Conservation (phyloP, 352 stramenopile genomes). For the Elongisporangium undulatum region DNA sequence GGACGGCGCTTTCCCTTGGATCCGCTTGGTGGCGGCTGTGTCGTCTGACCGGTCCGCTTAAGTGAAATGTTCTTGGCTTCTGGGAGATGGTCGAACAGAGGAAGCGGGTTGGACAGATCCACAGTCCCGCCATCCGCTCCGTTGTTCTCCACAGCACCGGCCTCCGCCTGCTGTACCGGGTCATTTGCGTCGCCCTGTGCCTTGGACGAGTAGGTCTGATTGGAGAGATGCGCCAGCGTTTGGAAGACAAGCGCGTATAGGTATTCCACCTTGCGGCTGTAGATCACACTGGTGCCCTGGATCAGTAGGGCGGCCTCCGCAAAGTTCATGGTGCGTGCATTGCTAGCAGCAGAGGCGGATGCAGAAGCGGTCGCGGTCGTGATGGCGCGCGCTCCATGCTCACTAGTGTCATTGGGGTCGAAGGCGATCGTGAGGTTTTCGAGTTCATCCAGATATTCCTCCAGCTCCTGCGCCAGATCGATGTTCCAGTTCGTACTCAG, state of each 20-base stretch:
- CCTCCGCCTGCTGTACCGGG: constrained; percentile 21
- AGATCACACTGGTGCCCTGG: constrained; percentile 91
- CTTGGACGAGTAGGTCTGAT: constrained; percentile 35
- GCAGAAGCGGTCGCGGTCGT: constrained; percentile 1
- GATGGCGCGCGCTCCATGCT: constrained; percentile 19
- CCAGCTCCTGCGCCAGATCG: constrained; percentile 83
- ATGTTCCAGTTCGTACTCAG: constrained; percentile 92
- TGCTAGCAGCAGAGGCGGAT: constrained; percentile 1
- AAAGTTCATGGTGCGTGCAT: constrained; percentile 84
- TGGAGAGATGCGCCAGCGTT: constrained; percentile 78
- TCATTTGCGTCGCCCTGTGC: constrained; percentile 1
- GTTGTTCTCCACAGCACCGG: constrained; percentile 17
- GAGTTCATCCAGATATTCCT: constrained; percentile 90
- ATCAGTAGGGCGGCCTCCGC: constrained; percentile 91
- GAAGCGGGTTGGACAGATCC: constrained; percentile 52
- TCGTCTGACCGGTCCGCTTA: constrained; percentile 10
- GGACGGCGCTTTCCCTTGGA: constrained; percentile 14
- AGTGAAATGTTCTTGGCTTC: constrained; percentile 63
- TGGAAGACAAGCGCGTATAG: constrained; percentile 91
- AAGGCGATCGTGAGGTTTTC: constrained; percentile 69
- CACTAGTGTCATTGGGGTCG: constrained; percentile 39
- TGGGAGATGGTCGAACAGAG: constrained; percentile 55
- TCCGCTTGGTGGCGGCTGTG: constrained; percentile 7
- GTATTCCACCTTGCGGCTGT: constrained; percentile 95
- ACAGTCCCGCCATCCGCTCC: constrained; percentile 18